These are phyloP conservation scores for Hippophae rhamnoides DNA, from an alignment of 306 rosid species.

Conservation along the genomic window DNA sequence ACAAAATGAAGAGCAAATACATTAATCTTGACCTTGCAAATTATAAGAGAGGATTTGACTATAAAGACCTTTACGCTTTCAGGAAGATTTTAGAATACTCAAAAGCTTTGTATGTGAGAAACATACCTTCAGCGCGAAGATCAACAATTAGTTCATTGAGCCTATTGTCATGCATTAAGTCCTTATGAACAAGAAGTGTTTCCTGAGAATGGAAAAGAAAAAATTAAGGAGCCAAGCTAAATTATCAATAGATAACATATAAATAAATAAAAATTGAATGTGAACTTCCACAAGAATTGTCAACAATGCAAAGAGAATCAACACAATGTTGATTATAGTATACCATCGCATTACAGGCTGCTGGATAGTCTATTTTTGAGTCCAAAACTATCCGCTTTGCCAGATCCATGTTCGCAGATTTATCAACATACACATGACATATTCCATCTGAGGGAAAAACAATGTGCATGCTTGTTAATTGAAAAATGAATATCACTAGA, in stretches of 20 bases:
- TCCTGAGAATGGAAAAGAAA: constrained; percentile 49
- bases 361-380: constrained; percentile 93
- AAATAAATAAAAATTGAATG: background rate
- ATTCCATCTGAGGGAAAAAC: constrained; percentile 70
- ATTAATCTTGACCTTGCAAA: no score
- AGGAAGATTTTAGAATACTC: background rate
- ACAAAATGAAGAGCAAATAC: constrained; percentile 1
- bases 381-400: constrained; percentile 69
- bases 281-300: background rate
- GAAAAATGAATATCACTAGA: constrained; percentile 7
- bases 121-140: constrained; percentile 60
- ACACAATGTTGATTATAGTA: background rate
- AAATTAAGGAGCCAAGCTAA: background rate
- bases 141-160: constrained; percentile 56
- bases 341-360: constrained; percentile 99
- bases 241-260: constrained; percentile 2
- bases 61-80: background rate
- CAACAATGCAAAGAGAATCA: constrained; percentile 7
- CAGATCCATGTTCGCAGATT: constrained; percentile 84
- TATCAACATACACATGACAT: constrained; percentile 88
- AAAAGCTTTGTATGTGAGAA: background rate
- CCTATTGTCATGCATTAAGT: constrained; percentile 35
- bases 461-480: constrained; percentile 11
- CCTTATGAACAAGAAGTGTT: constrained; percentile 91
- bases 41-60: background rate